Evolutionary conservation across 2,329 filamentous ascomycete genomes (phyloP).

Genomic region (Trichoderma endophyticum): DNA sequence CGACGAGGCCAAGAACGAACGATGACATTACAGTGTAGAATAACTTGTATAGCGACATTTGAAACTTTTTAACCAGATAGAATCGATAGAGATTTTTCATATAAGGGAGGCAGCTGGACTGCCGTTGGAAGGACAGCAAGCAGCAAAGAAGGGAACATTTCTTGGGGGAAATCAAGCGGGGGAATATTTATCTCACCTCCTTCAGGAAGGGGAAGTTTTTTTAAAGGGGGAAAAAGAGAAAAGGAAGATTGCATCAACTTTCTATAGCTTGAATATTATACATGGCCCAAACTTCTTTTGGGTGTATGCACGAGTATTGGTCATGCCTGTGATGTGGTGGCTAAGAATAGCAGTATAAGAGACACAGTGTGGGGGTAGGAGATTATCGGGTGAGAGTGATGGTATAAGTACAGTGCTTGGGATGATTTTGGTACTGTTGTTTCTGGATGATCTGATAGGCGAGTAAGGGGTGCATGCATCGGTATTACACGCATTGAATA

Average conservation of each 20-base stretch:
- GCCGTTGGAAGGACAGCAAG: background rate
- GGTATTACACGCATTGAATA: background rate
- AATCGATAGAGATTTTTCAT: conserved; percentile 1
- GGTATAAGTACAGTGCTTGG: background rate
- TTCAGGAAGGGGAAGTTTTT: background rate
- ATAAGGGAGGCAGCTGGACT: conserved; percentile 17
- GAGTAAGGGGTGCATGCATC: background rate
- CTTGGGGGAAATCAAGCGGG: background rate
- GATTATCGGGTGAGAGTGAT: background rate
- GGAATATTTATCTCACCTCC: background rate
- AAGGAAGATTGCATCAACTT: background rate
- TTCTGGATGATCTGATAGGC: background rate
- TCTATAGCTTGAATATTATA: background rate
- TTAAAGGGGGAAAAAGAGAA: background rate
- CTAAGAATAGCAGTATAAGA: background rate
- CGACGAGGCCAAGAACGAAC: background rate
- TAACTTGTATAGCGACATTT: conserved; percentile 11
- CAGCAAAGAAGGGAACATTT: background rate
- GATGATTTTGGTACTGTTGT: background rate
- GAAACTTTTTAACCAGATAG: background rate
- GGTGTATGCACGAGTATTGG: background rate
- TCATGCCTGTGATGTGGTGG: background rate
- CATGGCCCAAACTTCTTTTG: background rate
- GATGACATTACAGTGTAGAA: conserved; percentile 2
- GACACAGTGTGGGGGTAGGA: background rate